Evolutionary conservation across 1,284 basidiomycete genomes (phyloP).

Genomic region (Acaromyces ingoldii): DNA sequence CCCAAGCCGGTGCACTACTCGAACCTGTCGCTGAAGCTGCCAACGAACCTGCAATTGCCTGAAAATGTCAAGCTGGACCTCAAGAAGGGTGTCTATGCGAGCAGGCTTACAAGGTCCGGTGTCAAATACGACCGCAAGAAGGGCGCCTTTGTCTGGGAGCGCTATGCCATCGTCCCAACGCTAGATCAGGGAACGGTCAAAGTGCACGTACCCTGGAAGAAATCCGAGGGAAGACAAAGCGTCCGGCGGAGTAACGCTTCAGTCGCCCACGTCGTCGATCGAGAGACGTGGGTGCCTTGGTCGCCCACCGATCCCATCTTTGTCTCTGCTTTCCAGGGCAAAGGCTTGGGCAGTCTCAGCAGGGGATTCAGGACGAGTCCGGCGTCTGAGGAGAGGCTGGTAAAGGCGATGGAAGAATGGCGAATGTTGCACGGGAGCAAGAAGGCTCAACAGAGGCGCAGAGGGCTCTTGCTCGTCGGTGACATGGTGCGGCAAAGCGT

Average conservation of each 20-base stretch:
- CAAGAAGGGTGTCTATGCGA: slow-evolving; percentile 25
- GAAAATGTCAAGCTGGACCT: slow-evolving; percentile 1
- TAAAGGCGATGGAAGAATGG: no score
- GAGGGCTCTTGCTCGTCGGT: no score
- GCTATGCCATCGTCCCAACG: slow-evolving; percentile 38
- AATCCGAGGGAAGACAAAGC: neutral
- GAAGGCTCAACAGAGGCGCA: no score
- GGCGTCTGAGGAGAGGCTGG: no score
- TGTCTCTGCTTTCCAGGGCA: no score
- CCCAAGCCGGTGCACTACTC: slow-evolving; percentile 48
- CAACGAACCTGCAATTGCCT: slow-evolving; percentile 8
- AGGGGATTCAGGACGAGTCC: no score
- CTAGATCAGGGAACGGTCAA: slow-evolving; percentile 24
- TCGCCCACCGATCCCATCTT: slow-evolving; percentile 43
- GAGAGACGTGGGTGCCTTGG: slow-evolving; percentile 46
- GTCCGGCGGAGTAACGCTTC: neutral
- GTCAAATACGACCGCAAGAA: slow-evolving; percentile 30
- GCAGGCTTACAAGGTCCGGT: slow-evolving; percentile 32
- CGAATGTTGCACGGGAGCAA: no score
- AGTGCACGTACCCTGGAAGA: slow-evolving; percentile 47
- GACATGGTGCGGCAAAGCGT: no score
- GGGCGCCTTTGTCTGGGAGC: slow-evolving; percentile 43
- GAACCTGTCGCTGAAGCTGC: slow-evolving; percentile 49
- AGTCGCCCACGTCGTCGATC: slow-evolving; percentile 20
- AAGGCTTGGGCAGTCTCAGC: no score